Base-by-base conservation (phyloP, 352 stramenopile genomes). In the Albugo candida region DNA sequence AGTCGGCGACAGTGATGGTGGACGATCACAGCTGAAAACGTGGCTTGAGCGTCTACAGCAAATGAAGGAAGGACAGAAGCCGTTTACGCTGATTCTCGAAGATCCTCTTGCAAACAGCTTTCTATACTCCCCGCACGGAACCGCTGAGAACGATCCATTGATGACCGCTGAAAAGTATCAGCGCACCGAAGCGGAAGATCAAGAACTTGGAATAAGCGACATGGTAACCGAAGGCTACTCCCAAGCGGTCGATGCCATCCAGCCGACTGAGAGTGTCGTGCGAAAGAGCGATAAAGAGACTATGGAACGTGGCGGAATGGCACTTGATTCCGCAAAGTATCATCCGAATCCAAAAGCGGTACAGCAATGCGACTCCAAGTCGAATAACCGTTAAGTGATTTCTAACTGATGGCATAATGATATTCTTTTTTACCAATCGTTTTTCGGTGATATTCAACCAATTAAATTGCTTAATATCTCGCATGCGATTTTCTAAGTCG, bases 71-170 rank as follows among this genome's bases (percentile, higher is more conserved):
- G 81, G 83, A 21, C 44, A 66, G 14, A 48, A 65, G 45, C 71
- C 72, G n/a, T 95, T 96, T 63, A 94, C 78, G 20, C 50, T 96
- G 10, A 71, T 93, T 41, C 70, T 96, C 17, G 63, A 70, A 39
- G 88, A 96, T 59, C 86, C 88, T 19, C 48, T 96, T 47, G 68
- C 76, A n/a, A 95, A 95, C 63, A 92, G 70, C 16, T 96, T 92
- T 61, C 67, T 96, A 24, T 89, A 87, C 58, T 81, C 64, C 41
- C 70, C 70, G 16, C 63, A 56, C 19, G 67, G 67, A 36, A 63
- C 50, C 42, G 56, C 61, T 6, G 62, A 79, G 18, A 57, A 78
- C 41, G 70, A 84, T 49, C 62, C 64, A 37, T 63, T 63, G 52
- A 74, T 84, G 64, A 67, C 53, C 13, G 64, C 92, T 11, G 73